Evolutionary conservation across 1,284 basidiomycete genomes (phyloP), one percentile per base, ranked within the genome.

Genomic region (Ganoderma lingzhi): DNA sequence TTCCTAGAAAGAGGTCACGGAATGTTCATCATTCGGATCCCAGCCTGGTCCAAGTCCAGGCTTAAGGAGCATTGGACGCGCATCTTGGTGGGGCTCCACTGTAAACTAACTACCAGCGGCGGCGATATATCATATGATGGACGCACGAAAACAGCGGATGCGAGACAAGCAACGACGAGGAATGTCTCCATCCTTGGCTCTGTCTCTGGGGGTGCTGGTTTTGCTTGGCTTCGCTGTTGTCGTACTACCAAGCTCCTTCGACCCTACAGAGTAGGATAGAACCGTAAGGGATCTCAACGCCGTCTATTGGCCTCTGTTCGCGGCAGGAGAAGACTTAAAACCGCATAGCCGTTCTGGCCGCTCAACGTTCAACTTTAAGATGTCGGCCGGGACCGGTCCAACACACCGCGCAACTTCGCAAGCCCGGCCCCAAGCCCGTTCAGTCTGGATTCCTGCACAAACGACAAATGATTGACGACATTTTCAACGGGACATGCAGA

Each of bases 11-110:
- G 8, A 14, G 3, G 56, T n/a, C n/a, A 59, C 23, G 23, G 19
- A 14, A 39, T 3, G n/a, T 8, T 28, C 3, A 8, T 48, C 1
- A 2, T 45, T 23, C 23, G 23, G 23, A 17, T 23, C 35, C 1
- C 6, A 23, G 23, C 23, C 23, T 23, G 23, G 23, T 23, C 23
- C 23, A 23, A 23, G 23, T 23, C 23, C 23, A 23, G 23, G 23
- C 23, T 23, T 1, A 37, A 37, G 17, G 32, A 35, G 14, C 8
- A 6, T 8, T 19, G 32, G 9, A 42, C 67, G 42, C 30, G 71
- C 73, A 45, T 64, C 67, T 32, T 74, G 73, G 55, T 72, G 69
- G 14, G 72, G 65, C 32, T 66, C 62, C 48, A 74, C 65, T 17
- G 63, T 63, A 56, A 71, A 32, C 17, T 53, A n/a, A 60, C 60